Conservation (phyloP, 2,329 filamentous ascomycete genomes). For the Alternaria triticina region DNA sequence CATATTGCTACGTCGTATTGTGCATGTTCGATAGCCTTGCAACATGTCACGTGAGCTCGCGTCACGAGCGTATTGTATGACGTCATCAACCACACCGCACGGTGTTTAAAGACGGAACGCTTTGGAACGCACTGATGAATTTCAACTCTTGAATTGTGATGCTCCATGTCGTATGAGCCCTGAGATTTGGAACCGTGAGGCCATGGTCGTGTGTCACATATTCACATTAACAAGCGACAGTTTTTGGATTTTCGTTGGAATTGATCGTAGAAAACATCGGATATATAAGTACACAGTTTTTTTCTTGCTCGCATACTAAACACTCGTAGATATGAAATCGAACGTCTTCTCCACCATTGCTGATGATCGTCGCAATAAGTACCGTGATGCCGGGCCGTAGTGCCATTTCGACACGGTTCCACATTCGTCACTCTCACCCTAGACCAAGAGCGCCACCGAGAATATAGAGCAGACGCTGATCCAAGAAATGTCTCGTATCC, state of each 20-base stretch:
- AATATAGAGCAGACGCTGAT: not conserved
- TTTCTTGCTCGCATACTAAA: not conserved
- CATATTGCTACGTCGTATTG: not conserved
- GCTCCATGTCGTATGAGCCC: not conserved
- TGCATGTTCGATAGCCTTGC: not conserved
- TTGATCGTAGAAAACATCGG: not conserved
- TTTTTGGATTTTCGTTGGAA: not conserved
- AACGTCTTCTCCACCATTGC: not conserved
- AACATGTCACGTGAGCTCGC: constrained; percentile 11
- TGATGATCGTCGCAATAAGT: not conserved
- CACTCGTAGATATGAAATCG: not conserved
- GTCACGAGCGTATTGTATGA: constrained; percentile 5
- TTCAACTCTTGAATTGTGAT: not conserved
- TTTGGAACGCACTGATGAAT: not conserved
- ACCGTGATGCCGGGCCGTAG: not conserved
- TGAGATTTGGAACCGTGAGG: fast-evolving
- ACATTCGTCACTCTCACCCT: not conserved
- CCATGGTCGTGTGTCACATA: not conserved
- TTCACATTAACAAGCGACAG: not conserved
- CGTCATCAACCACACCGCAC: not conserved
- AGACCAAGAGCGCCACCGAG: not conserved
- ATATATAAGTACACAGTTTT: not conserved
- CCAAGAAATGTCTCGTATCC: not conserved
- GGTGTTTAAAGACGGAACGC: not conserved
- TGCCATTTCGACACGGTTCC: not conserved